A percentile compares a stretch with the other conserved stretches of the same genome.
Conservation (phyloP, 108 stramenopile species). For the Parmales sp. region DNA sequence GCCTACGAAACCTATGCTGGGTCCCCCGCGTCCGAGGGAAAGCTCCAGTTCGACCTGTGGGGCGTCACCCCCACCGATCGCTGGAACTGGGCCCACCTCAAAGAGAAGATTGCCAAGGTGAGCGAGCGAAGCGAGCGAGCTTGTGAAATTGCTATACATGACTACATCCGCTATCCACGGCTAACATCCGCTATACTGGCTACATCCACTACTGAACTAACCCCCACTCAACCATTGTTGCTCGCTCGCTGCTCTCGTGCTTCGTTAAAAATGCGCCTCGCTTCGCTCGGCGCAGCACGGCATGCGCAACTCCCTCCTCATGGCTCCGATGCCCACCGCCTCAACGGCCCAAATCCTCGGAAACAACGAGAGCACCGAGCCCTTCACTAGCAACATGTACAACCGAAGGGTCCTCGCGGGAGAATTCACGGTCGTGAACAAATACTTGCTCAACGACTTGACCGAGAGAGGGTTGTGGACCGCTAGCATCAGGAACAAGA, state of each 20-base stretch:
- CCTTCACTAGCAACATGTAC: constrained; percentile 99
- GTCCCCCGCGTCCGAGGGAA: constrained; percentile 86
- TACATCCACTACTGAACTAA: too few species aligned
- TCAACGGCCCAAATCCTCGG: constrained; percentile 99
- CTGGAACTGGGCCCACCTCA: constrained; percentile 93
- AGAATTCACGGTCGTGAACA: constrained; percentile 98
- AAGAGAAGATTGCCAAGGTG: constrained; percentile 44
- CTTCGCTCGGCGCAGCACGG: too few species aligned
- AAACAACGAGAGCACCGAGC: constrained; percentile 96
- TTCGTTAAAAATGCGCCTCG: too few species aligned
- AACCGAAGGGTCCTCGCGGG: constrained; percentile 96
- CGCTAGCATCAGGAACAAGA: constrained; percentile 80
- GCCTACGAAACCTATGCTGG: constrained; percentile 88
- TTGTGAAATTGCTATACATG: too few species aligned
- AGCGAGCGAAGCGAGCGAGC: too few species aligned
- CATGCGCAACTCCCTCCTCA: constrained; percentile 92
- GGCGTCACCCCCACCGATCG: constrained; percentile 67
- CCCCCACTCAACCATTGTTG: too few species aligned
- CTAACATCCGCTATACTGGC: too few species aligned
- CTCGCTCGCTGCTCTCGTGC: too few species aligned
- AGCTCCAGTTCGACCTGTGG: constrained; percentile 98
- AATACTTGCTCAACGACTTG: constrained; percentile 92
- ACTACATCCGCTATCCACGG: too few species aligned
- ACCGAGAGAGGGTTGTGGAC: constrained; percentile 92
- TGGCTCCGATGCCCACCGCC: constrained; percentile 99